phyloP scores from a whole-genome alignment of 108 stramenopile species.

The Cyclotella baltica region DNA sequence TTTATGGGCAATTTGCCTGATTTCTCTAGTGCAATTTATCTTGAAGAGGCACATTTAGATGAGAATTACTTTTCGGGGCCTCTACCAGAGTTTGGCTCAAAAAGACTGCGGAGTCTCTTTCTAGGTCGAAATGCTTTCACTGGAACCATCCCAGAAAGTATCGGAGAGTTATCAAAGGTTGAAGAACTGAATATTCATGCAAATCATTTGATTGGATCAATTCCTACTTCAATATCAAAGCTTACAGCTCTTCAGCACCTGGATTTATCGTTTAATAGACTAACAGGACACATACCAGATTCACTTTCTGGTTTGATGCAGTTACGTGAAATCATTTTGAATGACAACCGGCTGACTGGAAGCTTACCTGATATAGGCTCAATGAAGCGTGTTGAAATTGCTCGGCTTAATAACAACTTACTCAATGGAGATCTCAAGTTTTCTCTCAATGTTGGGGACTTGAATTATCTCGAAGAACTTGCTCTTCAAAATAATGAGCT shows the following conservation, averaged over 20 bases:
- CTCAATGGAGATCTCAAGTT: slow-evolving; percentile 38
- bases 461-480: slow-evolving; percentile 38
- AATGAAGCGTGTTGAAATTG: slow-evolving; percentile 36
- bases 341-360: slow-evolving; percentile 42
- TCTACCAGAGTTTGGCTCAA: slow-evolving; percentile 49
- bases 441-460: slow-evolving; percentile 22
- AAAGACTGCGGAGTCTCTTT: slow-evolving; percentile 43
- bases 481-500: slow-evolving; percentile 45
- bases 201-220: slow-evolving; percentile 43
- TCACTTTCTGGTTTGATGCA: slow-evolving; percentile 31
- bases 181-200: slow-evolving; percentile 40
- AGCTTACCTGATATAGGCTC: slow-evolving; percentile 41
- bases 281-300: slow-evolving; percentile 39
- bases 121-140: slow-evolving; percentile 54
- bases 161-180: slow-evolving; percentile 45
- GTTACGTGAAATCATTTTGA: slow-evolving; percentile 35
- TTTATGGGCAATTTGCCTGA: slow-evolving; percentile 38
- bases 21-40: slow-evolving; percentile 30
- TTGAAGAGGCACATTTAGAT: slow-evolving; percentile 42
- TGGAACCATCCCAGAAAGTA: slow-evolving; percentile 56
- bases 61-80: slow-evolving; percentile 45
- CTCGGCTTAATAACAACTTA: slow-evolving; percentile 47
- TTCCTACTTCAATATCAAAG: slow-evolving; percentile 38
- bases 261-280: slow-evolving; percentile 46
- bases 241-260: slow-evolving; percentile 37